Conservation (phyloP, 2,329 filamentous ascomycete species). For the Aspergillus pseudonomiae region DNA sequence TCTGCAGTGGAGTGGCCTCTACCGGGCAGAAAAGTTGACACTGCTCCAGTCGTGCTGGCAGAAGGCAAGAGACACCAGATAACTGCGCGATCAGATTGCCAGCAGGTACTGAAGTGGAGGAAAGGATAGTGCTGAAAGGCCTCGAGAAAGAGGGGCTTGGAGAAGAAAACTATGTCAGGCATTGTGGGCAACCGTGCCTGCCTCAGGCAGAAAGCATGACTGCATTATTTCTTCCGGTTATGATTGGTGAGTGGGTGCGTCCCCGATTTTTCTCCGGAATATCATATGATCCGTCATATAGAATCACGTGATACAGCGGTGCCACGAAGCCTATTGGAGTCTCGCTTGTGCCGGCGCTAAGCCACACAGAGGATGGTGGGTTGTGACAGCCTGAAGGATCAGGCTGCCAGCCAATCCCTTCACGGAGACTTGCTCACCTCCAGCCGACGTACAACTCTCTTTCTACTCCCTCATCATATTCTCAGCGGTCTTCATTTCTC, state of each 20-base stretch:
- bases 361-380: conserved; percentile 15
- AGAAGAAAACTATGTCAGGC: conserved; percentile 28
- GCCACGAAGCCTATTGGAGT: conserved; percentile 22
- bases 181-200: conserved; percentile 26
- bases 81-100: conserved; percentile 19
- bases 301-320: conserved; percentile 19
- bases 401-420: conserved; percentile 31
- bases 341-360: conserved; percentile 26
- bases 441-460: conserved; percentile 36
- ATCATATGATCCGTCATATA: conserved; percentile 13
- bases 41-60: conserved; percentile 20
- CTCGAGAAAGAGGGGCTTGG: conserved; percentile 26
- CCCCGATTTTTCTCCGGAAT: conserved; percentile 16
- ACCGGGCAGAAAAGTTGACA: conserved; percentile 14
- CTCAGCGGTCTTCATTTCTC: conserved; percentile 33
- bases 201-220: conserved; percentile 21
- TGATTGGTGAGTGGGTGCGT: conserved; percentile 22
- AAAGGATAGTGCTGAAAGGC: conserved; percentile 19
- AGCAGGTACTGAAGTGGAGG: conserved; percentile 16
- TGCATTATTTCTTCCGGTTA: conserved; percentile 22
- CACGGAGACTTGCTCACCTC: conserved; percentile 32
- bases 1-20: neutral
- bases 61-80: conserved; percentile 19
- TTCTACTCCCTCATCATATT: conserved; percentile 39
- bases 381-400: conserved; percentile 29